Conservation (phyloP, 2,329 filamentous ascomycete genomes). For the Colletotrichum gigasporum region DNA sequence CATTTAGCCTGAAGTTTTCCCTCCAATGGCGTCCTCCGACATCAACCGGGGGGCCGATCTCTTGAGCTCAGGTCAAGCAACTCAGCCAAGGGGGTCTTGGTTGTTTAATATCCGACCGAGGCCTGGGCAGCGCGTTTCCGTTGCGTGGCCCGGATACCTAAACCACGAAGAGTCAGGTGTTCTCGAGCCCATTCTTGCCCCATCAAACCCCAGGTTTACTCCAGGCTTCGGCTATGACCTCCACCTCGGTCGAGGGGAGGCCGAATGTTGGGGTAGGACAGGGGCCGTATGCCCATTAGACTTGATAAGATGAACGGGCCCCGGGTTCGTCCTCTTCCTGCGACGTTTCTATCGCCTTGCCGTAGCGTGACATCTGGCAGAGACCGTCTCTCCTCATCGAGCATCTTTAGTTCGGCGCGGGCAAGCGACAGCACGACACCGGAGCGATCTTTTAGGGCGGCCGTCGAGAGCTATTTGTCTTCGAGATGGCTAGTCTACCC, state of each 20-base stretch:
- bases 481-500: background rate
- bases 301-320: conserved; percentile 16
- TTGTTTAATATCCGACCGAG: background rate
- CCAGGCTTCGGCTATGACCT: background rate
- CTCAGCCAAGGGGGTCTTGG: background rate
- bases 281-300: background rate
- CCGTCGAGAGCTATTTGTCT: background rate
- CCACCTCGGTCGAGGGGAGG: background rate
- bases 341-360: background rate
- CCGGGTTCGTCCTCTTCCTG: background rate
- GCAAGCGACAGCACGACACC: background rate
- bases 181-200: background rate
- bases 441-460: background rate
- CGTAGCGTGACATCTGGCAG: background rate
- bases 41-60: background rate
- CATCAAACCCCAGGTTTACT: background rate
- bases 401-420: background rate
- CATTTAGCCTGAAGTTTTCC: conserved; percentile 25
- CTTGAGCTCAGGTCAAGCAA: conserved; percentile 17
- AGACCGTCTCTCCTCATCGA: background rate
- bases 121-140: background rate
- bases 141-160: background rate
- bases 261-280: background rate
- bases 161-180: background rate
- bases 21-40: conserved; percentile 15